Base-by-base conservation (phyloP, 1,284 basidiomycete species). In the Termitomyces sp. region DNA sequence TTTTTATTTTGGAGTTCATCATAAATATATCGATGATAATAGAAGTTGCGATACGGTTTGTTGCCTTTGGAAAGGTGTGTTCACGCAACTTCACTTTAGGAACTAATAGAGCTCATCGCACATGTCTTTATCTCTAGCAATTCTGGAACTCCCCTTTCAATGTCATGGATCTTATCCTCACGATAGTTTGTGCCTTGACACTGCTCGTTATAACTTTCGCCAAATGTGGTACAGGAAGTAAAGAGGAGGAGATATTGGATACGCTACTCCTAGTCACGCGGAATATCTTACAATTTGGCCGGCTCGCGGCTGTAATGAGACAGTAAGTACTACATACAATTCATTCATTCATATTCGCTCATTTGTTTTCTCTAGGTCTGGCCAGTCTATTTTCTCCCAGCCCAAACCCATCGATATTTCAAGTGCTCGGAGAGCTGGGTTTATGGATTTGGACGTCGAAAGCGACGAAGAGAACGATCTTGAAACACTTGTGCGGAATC, bases 131-230 rank as follows among this genome's bases (percentile, higher is more conserved):
- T 42, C 36, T 42, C 36, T 60, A 97, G 94, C 91, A 94, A 92
- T 97, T 97, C 74, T 96, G 94, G 86, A 88, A 86, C 70, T 94
- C 94, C 15, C 83, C 87, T 13, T 93, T 92, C 73, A 97, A 97
- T 69, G 75, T 92, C 39, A 77, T 94, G 65, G 94, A 97, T 69
- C 78, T 96, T 13, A 79, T 89, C 46, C 78, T 97, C 45, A 95
- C 94, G 1, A 60, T 82, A 15, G 91, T 98, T 71, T 97, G 94
- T 67, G 84, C 83, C 7, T 69, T 96, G 58, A 98, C 94, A 1
- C 74, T 98, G 17, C 74, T 95, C 34, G 81, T 96, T 12, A 83
- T 98, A 46, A 84, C 90, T 55, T 89, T 92, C 65, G 85, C 88
- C 6, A 86, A 86, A 47, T 92, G 91, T 67, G 87, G 83, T 24